Percentiles rank a stretch among this genome's conserved stretches.
These are phyloP conservation scores for Dactylella cylindrospora DNA, from an alignment of 2,329 filamentous ascomycete species.

Conservation along the genomic window DNA sequence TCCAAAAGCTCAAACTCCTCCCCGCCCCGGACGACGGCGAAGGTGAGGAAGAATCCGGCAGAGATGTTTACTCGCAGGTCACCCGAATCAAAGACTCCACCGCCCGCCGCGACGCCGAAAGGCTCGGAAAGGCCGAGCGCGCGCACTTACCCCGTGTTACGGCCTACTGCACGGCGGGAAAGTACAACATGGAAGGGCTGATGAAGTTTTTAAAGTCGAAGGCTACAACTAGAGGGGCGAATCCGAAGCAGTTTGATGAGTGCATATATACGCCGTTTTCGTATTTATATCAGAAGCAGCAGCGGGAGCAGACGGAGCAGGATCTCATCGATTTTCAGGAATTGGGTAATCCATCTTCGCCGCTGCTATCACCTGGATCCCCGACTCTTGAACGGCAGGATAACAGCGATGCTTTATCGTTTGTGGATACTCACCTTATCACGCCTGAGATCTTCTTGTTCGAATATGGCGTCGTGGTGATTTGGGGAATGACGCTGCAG, in stretches of 20 bases:
- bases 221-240: conserved; percentile 72
- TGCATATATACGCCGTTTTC: conserved; percentile 82
- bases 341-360: conserved; percentile 50
- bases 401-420: conserved; percentile 50
- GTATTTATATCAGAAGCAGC: conserved; percentile 71
- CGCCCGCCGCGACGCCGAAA: conserved; percentile 84
- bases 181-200: conserved; percentile 84
- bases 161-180: conserved; percentile 91
- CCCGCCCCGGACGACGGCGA: conserved; percentile 83
- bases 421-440: conserved; percentile 56
- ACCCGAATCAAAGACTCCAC: conserved; percentile 96
- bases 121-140: conserved; percentile 89
- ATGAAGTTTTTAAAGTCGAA: conserved; percentile 89
- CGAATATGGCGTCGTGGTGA: conserved; percentile 94
- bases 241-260: conserved; percentile 92
- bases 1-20: conserved; percentile 95
- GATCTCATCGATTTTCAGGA: conserved; percentile 65
- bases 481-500: conserved; percentile 93
- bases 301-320: conserved; percentile 67
- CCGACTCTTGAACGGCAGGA: conserved; percentile 48
- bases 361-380: conserved; percentile 30
- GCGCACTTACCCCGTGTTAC: conserved; percentile 85
- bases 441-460: conserved; percentile 95
- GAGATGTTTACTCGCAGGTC: conserved; percentile 97
- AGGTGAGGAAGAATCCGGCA: conserved; percentile 80